phyloP scores from a whole-genome alignment of 257 asterid genomes.

The Przewalskia tangutica region DNA sequence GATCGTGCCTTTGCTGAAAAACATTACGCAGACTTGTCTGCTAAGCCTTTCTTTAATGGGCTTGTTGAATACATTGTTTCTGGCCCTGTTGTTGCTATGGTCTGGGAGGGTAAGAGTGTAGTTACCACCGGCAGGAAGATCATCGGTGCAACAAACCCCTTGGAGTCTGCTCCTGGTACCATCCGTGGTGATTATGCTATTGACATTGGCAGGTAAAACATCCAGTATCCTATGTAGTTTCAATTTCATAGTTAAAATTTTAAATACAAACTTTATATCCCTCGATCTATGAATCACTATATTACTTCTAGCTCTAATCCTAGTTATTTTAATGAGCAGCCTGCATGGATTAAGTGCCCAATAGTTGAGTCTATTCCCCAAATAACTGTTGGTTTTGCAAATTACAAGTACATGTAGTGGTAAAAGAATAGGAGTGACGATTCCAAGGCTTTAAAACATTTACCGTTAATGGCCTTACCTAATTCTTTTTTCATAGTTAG shows the following conservation, averaged over 20 bases:
- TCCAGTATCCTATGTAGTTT: neutral
- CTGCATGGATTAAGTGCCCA: neutral
- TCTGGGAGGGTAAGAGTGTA: constrained; percentile 93
- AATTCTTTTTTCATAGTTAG: too few species aligned
- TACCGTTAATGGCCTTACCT: neutral
- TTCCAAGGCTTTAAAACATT: neutral
- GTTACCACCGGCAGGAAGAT: constrained; percentile 87
- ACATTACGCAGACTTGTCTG: constrained; percentile 85
- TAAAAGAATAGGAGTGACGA: neutral
- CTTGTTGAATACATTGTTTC: constrained; percentile 82
- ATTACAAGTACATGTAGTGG: neutral
- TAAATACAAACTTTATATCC: too few species aligned
- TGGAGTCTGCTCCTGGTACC: constrained; percentile 90
- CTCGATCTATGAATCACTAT: neutral
- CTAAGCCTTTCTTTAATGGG: constrained; percentile 81
- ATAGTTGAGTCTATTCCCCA: neutral
- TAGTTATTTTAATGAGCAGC: neutral
- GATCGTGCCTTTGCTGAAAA: constrained; percentile 85
- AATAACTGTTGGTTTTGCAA: neutral
- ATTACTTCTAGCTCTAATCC: neutral
- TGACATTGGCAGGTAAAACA: constrained; percentile 69
- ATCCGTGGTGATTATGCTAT: constrained; percentile 92
- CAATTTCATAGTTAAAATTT: neutral
- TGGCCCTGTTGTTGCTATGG: constrained; percentile 98
- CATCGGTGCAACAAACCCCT: constrained; percentile 95